Evolutionary conservation across 495 filamentous ascomycete genomes (phyloP).

Genomic region (Platismatia glauca): DNA sequence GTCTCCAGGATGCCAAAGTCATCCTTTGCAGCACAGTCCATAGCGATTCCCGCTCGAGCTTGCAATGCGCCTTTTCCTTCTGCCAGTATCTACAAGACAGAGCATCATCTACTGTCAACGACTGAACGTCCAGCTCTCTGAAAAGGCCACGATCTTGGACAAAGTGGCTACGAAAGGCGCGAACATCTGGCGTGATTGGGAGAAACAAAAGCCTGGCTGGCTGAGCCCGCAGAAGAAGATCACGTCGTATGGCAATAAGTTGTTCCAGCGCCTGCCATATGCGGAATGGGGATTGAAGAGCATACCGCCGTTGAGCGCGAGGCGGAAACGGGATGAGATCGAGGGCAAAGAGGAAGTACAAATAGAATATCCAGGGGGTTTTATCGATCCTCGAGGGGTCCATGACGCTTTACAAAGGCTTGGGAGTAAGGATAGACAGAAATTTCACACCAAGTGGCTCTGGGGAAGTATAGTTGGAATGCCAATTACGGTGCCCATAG

Average conservation of each 20-base stretch:
- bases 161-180: conserved; percentile 58
- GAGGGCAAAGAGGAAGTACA: conserved; percentile 59
- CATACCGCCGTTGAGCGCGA: conserved; percentile 71
- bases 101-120: conserved; percentile 91
- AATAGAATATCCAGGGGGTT: conserved; percentile 64
- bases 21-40: not conserved
- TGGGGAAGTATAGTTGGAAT: conserved; percentile 72
- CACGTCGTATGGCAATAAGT: conserved; percentile 75
- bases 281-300: conserved; percentile 98
- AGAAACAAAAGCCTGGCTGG: conserved; percentile 72
- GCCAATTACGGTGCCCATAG: conserved; percentile 77
- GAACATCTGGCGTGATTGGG: conserved; percentile 75
- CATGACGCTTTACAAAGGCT: conserved; percentile 52
- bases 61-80: conserved; percentile 86
- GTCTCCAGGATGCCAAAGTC: not conserved
- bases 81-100: conserved; percentile 85
- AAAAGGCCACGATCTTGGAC: conserved; percentile 50
- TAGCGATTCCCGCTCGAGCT: not conserved
- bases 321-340: conserved; percentile 51
- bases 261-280: conserved; percentile 79
- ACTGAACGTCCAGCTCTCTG: conserved; percentile 39
- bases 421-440: conserved; percentile 64
- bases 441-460: conserved; percentile 65
- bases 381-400: conserved; percentile 56
- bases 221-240: conserved; percentile 82